Base-by-base conservation (phyloP, 768 basidiomycete genomes). In the Filobasidium floriforme region DNA sequence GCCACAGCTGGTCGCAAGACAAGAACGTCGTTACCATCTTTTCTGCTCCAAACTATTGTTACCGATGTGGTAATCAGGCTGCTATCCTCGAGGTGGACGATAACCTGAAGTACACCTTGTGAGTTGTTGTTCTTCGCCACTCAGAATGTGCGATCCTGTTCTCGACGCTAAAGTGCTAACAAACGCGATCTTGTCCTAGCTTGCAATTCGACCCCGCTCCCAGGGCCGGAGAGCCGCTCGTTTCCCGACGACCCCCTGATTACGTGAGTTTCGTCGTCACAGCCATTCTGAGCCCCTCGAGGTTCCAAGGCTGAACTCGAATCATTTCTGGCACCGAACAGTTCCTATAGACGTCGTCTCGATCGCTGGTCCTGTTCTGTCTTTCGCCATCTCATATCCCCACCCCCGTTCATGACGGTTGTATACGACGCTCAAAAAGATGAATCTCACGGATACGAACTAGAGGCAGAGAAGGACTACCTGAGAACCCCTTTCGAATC, bases 181-280 rank as follows among this genome's bases (percentile, higher is more conserved):
- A 40, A 32, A 57, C 11, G 18, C 61, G 3, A 18, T 57, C 12
- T 15, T 54, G 0, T 18, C n/a, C n/a, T 72, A 98, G 92, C 89
- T 85, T 99, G 81, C 96, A 99, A 86, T 99, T 98, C 80, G 96
- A 99, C 81, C 96, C 96, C 76, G 96, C 96, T 72, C 96, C 96
- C 73, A 85, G 96, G 79, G 92, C 94, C 76, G 96, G 96, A 73
- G 96, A 99, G 80, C 96, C 96, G 59, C 87, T 98, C 67, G 96
- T 99, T 70, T 92, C 93, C 24, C 69, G 77, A 55, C 69, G 77
- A 60, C 77, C 77, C 49, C 77, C 77, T 67, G 77, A 78, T 68
- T 78, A 78, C 68, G 77, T 78, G 67, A 70, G 76, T 75, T 15
- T 22, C 46, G 7, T 41, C 32, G 9, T 37, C 32, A n/a, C n/a